Evolutionary conservation across 139 green algal genomes (phyloP), one percentile per base, ranked within the genome.

Genomic region (Coelastrella sp.): DNA sequence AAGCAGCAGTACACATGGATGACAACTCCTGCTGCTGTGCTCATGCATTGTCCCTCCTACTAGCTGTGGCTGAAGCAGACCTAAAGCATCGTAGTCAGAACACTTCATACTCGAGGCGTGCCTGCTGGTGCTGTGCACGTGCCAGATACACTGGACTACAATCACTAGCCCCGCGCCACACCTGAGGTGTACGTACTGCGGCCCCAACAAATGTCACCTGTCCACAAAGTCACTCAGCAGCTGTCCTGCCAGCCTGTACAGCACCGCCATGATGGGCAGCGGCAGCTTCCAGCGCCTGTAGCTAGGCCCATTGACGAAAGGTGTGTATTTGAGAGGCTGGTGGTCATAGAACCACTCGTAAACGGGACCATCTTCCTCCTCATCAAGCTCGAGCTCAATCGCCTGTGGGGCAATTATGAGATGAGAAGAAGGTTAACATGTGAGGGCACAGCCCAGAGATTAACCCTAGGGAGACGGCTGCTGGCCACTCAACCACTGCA

Each of bases 171-270:
- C 32, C 32, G 32, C 32, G 32, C 0, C 32, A 47, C 32, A 47
- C 32, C 32, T 22, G 11, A 23, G 14, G 20, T 32, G 71, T 7
- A 22, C 2, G 19, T 23, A 20, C 17, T 10, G 4, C 71, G 10
- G 14, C 19, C 17, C 23, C 16, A 22, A 10, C 54, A 54, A 5
- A 20, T 60, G 22, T 32, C 83, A 88, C 83, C 83, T 91, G 94
- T 99, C 98, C 32, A 95, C 96, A 85, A 99, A 97, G 94, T 99
- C 98, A 56, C 90, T 97, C 73, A 99, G 94, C 86, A 99, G 96
- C 96, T 99, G 98, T 13, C 94, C 97, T 2, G 96, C 96, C 83
- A 99, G 94, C n/a, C 97, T 91, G 94, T 99, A 98, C 84, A 99
- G 96, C 19, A 96, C 98, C 20, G 95, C 91, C 97, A 99, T 99